Base-by-base conservation (phyloP, 345 rosid genomes). In the Eucalyptus sideroxylon region DNA sequence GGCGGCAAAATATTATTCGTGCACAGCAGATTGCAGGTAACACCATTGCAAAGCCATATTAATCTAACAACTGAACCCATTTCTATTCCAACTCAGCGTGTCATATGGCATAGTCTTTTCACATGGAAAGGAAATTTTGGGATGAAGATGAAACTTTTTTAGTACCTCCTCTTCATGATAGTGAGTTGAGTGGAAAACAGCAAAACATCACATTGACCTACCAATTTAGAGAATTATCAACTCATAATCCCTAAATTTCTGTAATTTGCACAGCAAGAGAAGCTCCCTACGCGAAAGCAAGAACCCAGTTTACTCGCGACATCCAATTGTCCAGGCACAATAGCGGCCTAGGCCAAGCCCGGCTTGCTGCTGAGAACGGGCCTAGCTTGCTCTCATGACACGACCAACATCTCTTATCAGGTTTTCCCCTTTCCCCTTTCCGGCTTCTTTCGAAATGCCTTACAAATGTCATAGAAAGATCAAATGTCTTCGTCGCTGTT, bases 241-340 rank as follows among this genome's bases (percentile, higher is more conserved):
- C 56, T 86, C 42, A 53, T 53, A 11, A 15, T 53, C 11, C 3
- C 93, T 53, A 87, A 88, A 15, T 11, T 55, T 53, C 92, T 89
- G 77, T 89, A 59, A 34, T 47, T 65, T 88, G 27, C 81, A 51
- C 96, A 98, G 99, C 94, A 56, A 94, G 99, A 95, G 99, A 98
- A 72, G 99, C 99, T 87, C 99, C 99, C 4, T 98, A 97, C 88
- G 99, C 99, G 6, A 98, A 98, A 92, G 93, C 98, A 89, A 94
- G 99, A 92, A 98, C 99, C 45, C 93, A 96, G 2, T 89, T 93
- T 59, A 92, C 98, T 6, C 96, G 97, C 87, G 99, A 97, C 91
- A 96, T 97, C 72, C 99, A 97, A 90, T 91, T 97, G 98, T 87
- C 96, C 81, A 95, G 97, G 93, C 95, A 96, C 86, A 89, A 95